Evolutionary conservation across 805 yeast species (phyloP).

Genomic region (Saccharomycopsis capsularis): DNA sequence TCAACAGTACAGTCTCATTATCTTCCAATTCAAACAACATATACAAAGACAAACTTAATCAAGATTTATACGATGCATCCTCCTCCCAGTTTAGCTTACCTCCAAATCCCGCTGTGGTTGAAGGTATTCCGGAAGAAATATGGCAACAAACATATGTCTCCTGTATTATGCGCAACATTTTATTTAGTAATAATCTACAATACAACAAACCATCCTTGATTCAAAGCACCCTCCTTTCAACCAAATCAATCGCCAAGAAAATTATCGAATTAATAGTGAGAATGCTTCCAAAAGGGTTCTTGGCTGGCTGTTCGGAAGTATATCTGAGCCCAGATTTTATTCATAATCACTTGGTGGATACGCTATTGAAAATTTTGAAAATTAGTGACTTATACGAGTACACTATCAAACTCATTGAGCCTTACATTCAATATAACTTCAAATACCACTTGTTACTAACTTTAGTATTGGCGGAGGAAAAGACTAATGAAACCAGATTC

Average conservation of each 20-base stretch:
- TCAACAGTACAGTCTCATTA: not conserved
- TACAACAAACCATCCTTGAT: constrained; percentile 53
- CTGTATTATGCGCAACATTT: constrained; percentile 45
- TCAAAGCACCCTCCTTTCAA: constrained; percentile 40
- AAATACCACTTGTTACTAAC: constrained; percentile 17
- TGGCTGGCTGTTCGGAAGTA: constrained; percentile 37
- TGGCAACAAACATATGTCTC: constrained; percentile 64
- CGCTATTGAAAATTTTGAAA: constrained; percentile 36
- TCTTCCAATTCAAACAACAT: not conserved
- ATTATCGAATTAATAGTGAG: constrained; percentile 35
- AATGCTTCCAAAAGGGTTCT: constrained; percentile 41
- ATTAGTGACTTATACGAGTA: constrained; percentile 33
- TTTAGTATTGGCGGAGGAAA: constrained; percentile 6
- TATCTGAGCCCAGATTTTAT: constrained; percentile 31
- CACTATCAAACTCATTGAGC: constrained; percentile 35
- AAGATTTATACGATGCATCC: not conserved
- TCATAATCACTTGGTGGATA: constrained; percentile 49
- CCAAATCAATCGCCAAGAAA: constrained; percentile 31
- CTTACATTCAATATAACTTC: constrained; percentile 14
- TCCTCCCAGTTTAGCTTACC: not conserved
- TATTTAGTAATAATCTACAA: constrained; percentile 47
- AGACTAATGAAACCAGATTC: constrained; percentile 14
- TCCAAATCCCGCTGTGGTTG: constrained; percentile 3
- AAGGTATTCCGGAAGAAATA: constrained; percentile 30
- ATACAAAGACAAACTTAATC: not conserved